These are phyloP conservation scores for Circinella umbellata DNA, from an alignment of 371 early-diverging fungal genomes.

Conservation along the genomic window DNA sequence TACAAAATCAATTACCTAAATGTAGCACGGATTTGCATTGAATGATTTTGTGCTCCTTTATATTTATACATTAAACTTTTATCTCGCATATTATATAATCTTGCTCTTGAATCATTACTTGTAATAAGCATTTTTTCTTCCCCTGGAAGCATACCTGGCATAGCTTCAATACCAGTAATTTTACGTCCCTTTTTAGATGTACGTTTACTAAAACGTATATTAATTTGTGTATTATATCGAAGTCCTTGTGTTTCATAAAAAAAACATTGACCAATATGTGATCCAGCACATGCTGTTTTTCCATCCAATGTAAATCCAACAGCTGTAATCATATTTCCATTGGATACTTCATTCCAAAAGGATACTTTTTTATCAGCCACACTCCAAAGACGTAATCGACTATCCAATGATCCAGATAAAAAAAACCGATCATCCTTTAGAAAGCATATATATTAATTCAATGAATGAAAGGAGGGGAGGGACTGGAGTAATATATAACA, in stretches of 20 bases:
- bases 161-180: constrained; percentile 75
- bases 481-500: too few relatives aligned
- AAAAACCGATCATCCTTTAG: constrained; percentile 77
- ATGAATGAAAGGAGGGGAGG: too few relatives aligned
- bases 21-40: constrained; percentile 73
- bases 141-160: constrained; percentile 58
- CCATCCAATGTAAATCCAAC: constrained; percentile 80
- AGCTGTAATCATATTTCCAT: constrained; percentile 74
- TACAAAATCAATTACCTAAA: too few relatives aligned
- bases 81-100: constrained; percentile 78
- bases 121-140: constrained; percentile 70
- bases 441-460: background rate
- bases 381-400: constrained; percentile 82
- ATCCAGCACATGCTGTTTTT: constrained; percentile 74
- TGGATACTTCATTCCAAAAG: constrained; percentile 76
- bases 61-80: constrained; percentile 77
- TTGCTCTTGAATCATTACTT: constrained; percentile 81
- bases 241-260: constrained; percentile 82
- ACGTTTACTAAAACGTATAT: constrained; percentile 40
- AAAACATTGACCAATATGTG: constrained; percentile 76
- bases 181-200: constrained; percentile 66
- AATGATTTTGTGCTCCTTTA: constrained; percentile 73
- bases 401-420: constrained; percentile 80
- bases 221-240: constrained; percentile 79
- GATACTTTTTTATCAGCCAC: constrained; percentile 78